A percentile compares a stretch with the other conserved stretches of the same genome.
These are phyloP conservation scores for Isatis tinctoria DNA, from an alignment of 345 rosid species.

Conservation along the genomic window DNA sequence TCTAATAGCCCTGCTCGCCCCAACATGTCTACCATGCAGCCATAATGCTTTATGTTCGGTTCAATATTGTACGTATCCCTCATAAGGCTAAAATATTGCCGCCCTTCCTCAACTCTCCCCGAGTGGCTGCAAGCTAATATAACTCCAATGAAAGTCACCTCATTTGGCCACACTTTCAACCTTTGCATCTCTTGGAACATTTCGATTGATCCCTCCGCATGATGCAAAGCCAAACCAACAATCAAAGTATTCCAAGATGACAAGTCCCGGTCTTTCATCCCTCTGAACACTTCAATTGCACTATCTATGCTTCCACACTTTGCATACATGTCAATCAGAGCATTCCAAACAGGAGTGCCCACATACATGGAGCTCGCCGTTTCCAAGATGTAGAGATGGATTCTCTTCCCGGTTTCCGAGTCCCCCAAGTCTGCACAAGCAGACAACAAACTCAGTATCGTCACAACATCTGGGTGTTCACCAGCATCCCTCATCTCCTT, in stretches of 20 bases:
- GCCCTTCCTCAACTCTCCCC: conserved; percentile 60
- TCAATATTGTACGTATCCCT: conserved; percentile 38
- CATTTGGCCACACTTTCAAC: conserved; percentile 49
- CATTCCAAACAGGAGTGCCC: conserved; percentile 51
- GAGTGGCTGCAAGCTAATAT: conserved; percentile 64
- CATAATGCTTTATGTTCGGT: conserved; percentile 66
- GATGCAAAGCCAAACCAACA: conserved; percentile 60
- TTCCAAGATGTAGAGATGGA: conserved; percentile 45
- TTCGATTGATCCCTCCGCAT: conserved; percentile 44
- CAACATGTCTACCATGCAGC: conserved; percentile 70
- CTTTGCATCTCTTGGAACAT: conserved; percentile 53
- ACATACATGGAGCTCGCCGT: conserved; percentile 15
- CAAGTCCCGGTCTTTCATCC: conserved; percentile 49
- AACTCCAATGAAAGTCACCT: conserved; percentile 63
- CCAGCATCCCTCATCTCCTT: conserved; percentile 64
- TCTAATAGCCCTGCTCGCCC: conserved; percentile 58
- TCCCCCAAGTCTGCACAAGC: conserved; percentile 62
- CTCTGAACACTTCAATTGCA: conserved; percentile 52
- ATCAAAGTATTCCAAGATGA: conserved; percentile 66
- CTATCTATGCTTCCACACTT: conserved; percentile 58
- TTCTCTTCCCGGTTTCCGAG: conserved; percentile 49
- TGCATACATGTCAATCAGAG: conserved; percentile 64
- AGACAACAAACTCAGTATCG: conserved; percentile 57
- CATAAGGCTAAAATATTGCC: conserved; percentile 50
- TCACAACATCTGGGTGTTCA: conserved; percentile 63